phyloP scores from a whole-genome alignment of 129 eudicot species.

The carrot (Daucus carota) region DH1_v3.0 NC_030382.2:897501-898000 shows the following conservation, averaged over 20 bases:
- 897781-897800: background rate
- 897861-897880: background rate
- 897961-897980: conserved; percentile 18
- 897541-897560: background rate
- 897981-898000: conserved; percentile 17
- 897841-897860: background rate
- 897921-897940: background rate
- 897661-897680: background rate
- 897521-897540: background rate
- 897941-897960: background rate
- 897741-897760: background rate
- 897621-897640: background rate
- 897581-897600: background rate
- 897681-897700: conserved; percentile 11
- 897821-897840: background rate
- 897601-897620: background rate
- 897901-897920: background rate
- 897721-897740: background rate
- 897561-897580: background rate
- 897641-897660: background rate
- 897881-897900: background rate
- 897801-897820: background rate
- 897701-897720: background rate
- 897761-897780: conserved; percentile 1
- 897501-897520: background rate